Percentiles rank a stretch among this genome's conserved stretches.
Evolutionary conservation across 164 flowering plant genomes (phyloP).

Genomic region (Tinospora cordifolia): DNA sequence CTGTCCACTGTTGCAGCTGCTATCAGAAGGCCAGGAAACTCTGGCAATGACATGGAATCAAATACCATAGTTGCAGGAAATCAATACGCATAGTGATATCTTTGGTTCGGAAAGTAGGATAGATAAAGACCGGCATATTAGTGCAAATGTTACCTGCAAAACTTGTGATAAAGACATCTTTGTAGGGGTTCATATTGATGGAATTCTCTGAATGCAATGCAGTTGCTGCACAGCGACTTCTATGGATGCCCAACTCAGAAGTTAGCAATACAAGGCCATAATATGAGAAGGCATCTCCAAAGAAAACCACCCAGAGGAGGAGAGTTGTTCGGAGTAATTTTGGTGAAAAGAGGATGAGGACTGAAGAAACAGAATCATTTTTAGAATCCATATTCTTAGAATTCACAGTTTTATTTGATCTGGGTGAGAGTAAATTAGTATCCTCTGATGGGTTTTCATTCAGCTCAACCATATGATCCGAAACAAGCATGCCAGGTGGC

Average conservation of each 20-base stretch:
- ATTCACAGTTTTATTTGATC: constrained; percentile 14
- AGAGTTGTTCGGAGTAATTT: constrained; percentile 55
- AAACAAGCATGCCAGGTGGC: constrained; percentile 59
- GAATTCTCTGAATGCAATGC: constrained; percentile 21
- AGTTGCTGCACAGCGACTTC: constrained; percentile 30
- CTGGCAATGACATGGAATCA: constrained; percentile 31
- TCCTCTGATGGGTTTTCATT: constrained; percentile 34
- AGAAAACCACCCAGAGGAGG: constrained; percentile 79
- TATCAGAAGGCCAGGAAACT: constrained; percentile 78
- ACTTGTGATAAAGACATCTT: constrained; percentile 72
- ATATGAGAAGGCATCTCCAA: constrained; percentile 88
- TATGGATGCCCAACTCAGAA: constrained; percentile 46
- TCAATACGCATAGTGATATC: background rate
- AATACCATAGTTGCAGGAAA: constrained; percentile 2
- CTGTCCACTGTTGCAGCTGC: constrained; percentile 65
- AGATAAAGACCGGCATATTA: background rate
- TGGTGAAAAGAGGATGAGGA: constrained; percentile 61
- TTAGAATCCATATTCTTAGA: constrained; percentile 21
- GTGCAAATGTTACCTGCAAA: constrained; percentile 60
- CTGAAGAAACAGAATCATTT: constrained; percentile 29
- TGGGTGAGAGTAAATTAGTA: constrained; percentile 31
- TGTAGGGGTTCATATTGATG: constrained; percentile 32
- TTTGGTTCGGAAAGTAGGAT: background rate
- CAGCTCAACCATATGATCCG: constrained; percentile 33
- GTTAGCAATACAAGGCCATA: constrained; percentile 90